Evolutionary conservation across 495 filamentous ascomycete genomes (phyloP).

Genomic region (Trichoderma asperelloides): DNA sequence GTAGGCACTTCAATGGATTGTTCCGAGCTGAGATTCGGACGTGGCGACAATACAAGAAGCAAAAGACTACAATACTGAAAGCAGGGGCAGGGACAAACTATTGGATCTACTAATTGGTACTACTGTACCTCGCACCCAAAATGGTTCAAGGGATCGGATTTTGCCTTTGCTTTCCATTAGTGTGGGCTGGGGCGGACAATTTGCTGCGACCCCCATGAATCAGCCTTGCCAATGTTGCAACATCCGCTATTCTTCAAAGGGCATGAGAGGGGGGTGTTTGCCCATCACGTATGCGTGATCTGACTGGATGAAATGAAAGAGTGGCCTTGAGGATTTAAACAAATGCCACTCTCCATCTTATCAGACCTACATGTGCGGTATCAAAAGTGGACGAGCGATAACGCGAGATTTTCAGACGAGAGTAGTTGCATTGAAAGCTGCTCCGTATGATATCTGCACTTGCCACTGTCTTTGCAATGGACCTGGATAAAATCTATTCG

Average conservation of each 20-base stretch:
- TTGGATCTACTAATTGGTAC: too few species aligned
- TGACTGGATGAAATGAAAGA: not conserved
- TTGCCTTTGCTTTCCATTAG: not conserved
- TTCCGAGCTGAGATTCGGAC: not conserved
- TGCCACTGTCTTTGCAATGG: too few species aligned
- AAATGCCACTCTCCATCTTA: not conserved
- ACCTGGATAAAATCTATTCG: too few species aligned
- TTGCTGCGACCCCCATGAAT: not conserved
- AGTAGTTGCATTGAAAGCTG: too few species aligned
- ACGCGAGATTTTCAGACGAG: too few species aligned
- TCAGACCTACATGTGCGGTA: not conserved
- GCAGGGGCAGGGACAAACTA: not conserved
- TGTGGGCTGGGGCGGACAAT: not conserved
- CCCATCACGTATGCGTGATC: not conserved
- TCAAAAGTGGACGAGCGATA: not conserved
- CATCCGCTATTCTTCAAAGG: not conserved
- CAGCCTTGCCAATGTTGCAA: not conserved
- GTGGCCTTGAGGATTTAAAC: not conserved
- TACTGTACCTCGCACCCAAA: too few species aligned
- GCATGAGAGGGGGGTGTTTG: not conserved
- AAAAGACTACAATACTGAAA: not conserved
- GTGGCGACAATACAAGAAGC: not conserved
- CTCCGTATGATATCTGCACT: too few species aligned
- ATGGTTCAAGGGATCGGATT: not conserved
- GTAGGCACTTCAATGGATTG: not conserved